Percentiles rank a stretch among this genome's conserved stretches.
Conservation (phyloP, 148 eudicot genomes). For the Spergularia bocconei region DNA sequence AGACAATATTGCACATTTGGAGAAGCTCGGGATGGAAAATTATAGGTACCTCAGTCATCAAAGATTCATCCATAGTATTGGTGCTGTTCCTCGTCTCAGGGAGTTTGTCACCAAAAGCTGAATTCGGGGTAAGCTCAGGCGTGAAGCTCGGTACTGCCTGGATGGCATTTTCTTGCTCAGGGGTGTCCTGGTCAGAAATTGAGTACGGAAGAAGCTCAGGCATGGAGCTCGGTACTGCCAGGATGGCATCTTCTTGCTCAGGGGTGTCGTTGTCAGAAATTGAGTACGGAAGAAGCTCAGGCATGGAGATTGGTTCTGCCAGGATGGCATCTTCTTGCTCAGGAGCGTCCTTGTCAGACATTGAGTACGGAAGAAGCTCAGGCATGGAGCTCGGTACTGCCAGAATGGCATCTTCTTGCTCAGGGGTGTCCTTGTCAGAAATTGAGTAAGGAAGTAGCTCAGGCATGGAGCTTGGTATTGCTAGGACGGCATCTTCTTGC, state of each 20-base stretch:
- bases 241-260: no score
- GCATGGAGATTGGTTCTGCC: no score
- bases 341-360: background rate
- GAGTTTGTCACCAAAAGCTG: no score
- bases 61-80: background rate
- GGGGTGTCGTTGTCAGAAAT: no score
- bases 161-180: no score
- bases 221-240: background rate
- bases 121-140: background rate
- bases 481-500: no score
- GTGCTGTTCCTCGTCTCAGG: conserved; percentile 67
- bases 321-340: background rate
- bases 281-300: no score
- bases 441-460: background rate
- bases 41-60: background rate
- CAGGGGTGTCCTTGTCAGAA: background rate
- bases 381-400: no score
- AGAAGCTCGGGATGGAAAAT: conserved; percentile 31
- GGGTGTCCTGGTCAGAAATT: no score
- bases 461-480: no score
- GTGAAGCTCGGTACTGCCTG: background rate
- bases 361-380: no score
- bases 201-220: background rate
- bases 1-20: conserved; percentile 25
- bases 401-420: background rate